Conservation (phyloP, 768 basidiomycete genomes). For the Russula ochroleuca region DNA sequence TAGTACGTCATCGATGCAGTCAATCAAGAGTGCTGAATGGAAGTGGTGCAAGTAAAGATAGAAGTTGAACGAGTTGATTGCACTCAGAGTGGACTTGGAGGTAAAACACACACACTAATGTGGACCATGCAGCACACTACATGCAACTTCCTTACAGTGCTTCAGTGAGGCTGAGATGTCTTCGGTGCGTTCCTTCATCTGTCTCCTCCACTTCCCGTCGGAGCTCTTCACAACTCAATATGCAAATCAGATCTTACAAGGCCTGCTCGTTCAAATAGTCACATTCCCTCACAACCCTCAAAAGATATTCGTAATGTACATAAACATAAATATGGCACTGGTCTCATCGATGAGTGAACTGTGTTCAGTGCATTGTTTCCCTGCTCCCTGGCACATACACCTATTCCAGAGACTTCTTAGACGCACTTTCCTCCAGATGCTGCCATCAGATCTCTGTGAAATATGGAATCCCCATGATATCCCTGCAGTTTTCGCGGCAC, state of each 20-base stretch:
- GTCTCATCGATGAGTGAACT: slow-evolving; percentile 72
- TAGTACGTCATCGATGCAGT: too few relatives aligned
- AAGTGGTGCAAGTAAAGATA: too few relatives aligned
- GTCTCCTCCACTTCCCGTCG: too few relatives aligned
- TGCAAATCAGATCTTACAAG: slow-evolving; percentile 37
- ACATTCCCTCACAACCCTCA: slow-evolving; percentile 29
- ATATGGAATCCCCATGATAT: slow-evolving; percentile 80
- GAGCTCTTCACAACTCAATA: slow-evolving; percentile 22
- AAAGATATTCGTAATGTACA: slow-evolving; percentile 44
- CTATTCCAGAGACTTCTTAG: slow-evolving; percentile 15
- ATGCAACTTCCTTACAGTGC: too few relatives aligned
- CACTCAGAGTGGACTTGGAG: too few relatives aligned
- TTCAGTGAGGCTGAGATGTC: too few relatives aligned
- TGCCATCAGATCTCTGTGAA: slow-evolving; percentile 70
- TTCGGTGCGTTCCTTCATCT: too few relatives aligned
- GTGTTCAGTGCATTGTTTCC: slow-evolving; percentile 12
- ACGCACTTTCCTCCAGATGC: slow-evolving; percentile 48
- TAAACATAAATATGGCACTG: slow-evolving; percentile 59
- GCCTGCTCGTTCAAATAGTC: slow-evolving; percentile 34
- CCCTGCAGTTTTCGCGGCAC: slow-evolving; percentile 49
- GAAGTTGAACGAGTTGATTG: too few relatives aligned
- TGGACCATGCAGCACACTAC: too few relatives aligned
- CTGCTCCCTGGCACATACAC: slow-evolving; percentile 12
- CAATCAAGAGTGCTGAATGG: too few relatives aligned
- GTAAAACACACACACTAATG: too few relatives aligned